Conservation (phyloP, 352 stramenopile genomes). For the Detonula confervacea region DNA sequence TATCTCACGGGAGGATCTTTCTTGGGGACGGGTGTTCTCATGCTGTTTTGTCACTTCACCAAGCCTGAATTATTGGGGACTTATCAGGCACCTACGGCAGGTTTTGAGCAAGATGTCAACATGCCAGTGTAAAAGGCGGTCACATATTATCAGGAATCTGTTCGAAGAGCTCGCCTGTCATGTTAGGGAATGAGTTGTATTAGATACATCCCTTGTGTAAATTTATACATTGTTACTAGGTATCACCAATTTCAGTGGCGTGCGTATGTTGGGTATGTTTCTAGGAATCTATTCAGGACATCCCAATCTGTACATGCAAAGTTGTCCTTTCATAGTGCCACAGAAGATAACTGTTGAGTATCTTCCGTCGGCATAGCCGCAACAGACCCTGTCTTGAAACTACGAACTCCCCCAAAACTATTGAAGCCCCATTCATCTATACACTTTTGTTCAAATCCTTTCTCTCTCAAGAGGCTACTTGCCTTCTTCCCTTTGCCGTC, state of each 20-base stretch:
- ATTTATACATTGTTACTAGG: too few relatives aligned
- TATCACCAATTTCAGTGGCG: too few relatives aligned
- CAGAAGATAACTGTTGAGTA: neutral
- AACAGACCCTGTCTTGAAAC: conserved; percentile 56
- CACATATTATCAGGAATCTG: too few relatives aligned
- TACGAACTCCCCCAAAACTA: conserved; percentile 40
- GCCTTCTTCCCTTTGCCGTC: neutral
- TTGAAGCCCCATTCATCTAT: conserved; percentile 52
- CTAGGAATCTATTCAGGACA: too few relatives aligned
- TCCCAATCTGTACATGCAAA: too few relatives aligned
- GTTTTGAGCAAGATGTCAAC: conserved; percentile 54
- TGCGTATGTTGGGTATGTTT: too few relatives aligned
- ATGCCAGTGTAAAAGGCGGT: conserved; percentile 27
- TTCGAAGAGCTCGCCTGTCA: too few relatives aligned
- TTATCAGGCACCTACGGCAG: conserved; percentile 71
- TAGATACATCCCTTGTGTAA: too few relatives aligned
- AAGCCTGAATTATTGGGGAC: conserved; percentile 62
- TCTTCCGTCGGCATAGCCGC: conserved; percentile 38
- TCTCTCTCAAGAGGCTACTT: conserved; percentile 17
- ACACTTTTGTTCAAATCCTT: conserved; percentile 48
- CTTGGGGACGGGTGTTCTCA: conserved; percentile 66
- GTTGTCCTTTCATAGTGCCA: too few relatives aligned
- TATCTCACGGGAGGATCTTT: conserved; percentile 72
- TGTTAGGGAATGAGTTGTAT: too few relatives aligned
- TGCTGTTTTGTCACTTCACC: conserved; percentile 72